A percentile compares a stretch with the other conserved stretches of the same genome.
These are phyloP conservation scores for Lipomyces yamanashiensis DNA, from an alignment of 805 yeast species.

Conservation along the genomic window DNA sequence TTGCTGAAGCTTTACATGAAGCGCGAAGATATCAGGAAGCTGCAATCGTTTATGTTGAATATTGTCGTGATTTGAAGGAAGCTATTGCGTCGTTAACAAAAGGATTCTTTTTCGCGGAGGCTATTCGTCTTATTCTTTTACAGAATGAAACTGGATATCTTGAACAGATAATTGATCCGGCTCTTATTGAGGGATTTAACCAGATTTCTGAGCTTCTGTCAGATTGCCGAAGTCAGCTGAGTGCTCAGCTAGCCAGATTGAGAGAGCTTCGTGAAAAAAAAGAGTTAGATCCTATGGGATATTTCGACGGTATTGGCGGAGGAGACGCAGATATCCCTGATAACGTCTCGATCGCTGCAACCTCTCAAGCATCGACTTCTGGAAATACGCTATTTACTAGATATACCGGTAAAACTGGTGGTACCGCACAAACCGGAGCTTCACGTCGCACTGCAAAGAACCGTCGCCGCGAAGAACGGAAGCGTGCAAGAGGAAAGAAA, in stretches of 20 bases:
- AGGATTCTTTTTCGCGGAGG: constrained; percentile 74
- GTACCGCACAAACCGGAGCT: constrained; percentile 96
- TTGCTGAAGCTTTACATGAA: constrained; percentile 64
- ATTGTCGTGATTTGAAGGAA: constrained; percentile 62
- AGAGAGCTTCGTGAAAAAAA: constrained; percentile 86
- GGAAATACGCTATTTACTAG: constrained; percentile 92
- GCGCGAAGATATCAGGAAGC: constrained; percentile 74
- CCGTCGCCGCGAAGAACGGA: constrained; percentile 91
- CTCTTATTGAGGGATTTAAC: constrained; percentile 86
- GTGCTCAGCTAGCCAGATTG: constrained; percentile 80
- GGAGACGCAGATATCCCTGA: constrained; percentile 72
- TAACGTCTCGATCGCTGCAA: constrained; percentile 91
- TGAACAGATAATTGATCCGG: constrained; percentile 66
- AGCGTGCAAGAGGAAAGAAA: constrained; percentile 94
- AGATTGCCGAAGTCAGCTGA: constrained; percentile 87
- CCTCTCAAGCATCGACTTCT: constrained; percentile 76
- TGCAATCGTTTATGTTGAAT: constrained; percentile 71
- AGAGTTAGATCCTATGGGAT: constrained; percentile 80
- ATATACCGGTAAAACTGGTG: constrained; percentile 93
- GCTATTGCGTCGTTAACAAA: constrained; percentile 74
- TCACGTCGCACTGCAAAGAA: constrained; percentile 91
- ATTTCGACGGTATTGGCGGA: constrained; percentile 61
- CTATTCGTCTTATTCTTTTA: constrained; percentile 65
- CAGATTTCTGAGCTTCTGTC: constrained; percentile 83
- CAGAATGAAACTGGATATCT: constrained; percentile 48